phyloP scores from a whole-genome alignment of 2,329 filamentous ascomycete species.

The Colletotrichum orchidophilum region DNA sequence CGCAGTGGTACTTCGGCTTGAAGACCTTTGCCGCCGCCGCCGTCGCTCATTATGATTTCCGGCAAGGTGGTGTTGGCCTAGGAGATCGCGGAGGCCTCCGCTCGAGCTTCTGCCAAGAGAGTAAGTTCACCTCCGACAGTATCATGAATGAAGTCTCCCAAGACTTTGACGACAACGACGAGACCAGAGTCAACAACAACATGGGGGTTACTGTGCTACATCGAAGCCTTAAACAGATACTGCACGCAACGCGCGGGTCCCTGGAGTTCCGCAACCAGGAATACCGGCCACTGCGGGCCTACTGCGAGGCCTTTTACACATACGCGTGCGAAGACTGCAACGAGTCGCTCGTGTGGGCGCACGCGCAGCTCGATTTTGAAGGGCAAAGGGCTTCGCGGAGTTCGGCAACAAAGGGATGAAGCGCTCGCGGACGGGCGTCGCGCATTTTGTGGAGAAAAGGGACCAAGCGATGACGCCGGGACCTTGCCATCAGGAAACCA shows the following conservation, averaged over 20 bases:
- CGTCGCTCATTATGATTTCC: not conserved
- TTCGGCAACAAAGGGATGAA: slow-evolving; percentile 14
- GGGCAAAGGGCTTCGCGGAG: not conserved
- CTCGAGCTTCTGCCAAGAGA: not conserved
- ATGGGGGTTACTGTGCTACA: not conserved
- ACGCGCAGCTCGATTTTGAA: slow-evolving; percentile 7
- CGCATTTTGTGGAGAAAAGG: slow-evolving; percentile 8
- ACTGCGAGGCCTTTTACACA: not conserved
- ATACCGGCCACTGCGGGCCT: slow-evolving; percentile 3
- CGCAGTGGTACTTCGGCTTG: not conserved
- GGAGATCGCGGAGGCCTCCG: not conserved
- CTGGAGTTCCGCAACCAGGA: not conserved
- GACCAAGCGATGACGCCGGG: slow-evolving; percentile 23
- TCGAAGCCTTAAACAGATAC: slow-evolving; percentile 21
- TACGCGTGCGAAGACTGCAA: not conserved
- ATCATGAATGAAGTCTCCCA: not conserved
- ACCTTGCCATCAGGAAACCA: not conserved
- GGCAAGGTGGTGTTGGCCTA: not conserved
- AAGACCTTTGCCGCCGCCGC: slow-evolving; percentile 13
- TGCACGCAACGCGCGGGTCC: slow-evolving; percentile 2
- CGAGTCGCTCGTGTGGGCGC: not conserved
- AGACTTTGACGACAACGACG: not conserved
- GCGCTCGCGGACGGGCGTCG: slow-evolving; percentile 28
- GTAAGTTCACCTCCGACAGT: not conserved
- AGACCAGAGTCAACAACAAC: not conserved